Conservation (phyloP, 768 basidiomycete species). For the Serendipita sp. region DNA sequence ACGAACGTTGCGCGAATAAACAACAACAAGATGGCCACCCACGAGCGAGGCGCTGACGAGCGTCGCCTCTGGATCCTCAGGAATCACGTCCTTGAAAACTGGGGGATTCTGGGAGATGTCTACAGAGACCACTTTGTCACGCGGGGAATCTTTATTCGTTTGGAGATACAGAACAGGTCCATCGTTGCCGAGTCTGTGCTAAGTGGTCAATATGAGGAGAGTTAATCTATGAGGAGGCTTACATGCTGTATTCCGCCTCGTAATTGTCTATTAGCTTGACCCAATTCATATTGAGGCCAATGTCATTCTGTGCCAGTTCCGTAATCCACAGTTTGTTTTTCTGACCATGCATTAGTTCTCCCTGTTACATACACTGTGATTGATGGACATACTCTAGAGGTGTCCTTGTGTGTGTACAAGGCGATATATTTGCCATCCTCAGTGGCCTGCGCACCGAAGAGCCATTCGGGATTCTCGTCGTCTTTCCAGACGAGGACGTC, state of each 20-base stretch:
- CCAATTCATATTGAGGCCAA: constrained; percentile 55
- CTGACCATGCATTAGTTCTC: constrained; percentile 21
- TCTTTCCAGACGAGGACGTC: constrained; percentile 56
- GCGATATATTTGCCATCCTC: constrained; percentile 47
- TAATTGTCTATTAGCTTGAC: constrained; percentile 53
- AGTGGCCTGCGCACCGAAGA: constrained; percentile 41
- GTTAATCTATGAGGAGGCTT: constrained; percentile 15
- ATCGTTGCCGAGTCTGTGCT: constrained; percentile 43
- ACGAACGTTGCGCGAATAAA: constrained; percentile 60
- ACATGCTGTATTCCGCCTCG: constrained; percentile 51
- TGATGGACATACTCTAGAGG: constrained; percentile 34
- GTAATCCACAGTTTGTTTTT: constrained; percentile 64
- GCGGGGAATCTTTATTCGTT: constrained; percentile 51
- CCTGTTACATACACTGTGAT: neutral
- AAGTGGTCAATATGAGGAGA: neutral
- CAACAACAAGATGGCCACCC: constrained; percentile 38
- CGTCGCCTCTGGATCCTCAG: constrained; percentile 48
- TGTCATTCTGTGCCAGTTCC: constrained; percentile 41
- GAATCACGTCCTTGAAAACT: constrained; percentile 41
- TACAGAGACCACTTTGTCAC: constrained; percentile 48
- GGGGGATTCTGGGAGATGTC: constrained; percentile 34
- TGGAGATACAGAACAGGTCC: constrained; percentile 44
- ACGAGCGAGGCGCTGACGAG: constrained; percentile 38
- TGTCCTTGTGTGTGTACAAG: constrained; percentile 41
- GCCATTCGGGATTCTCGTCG: constrained; percentile 44